phyloP scores from a whole-genome alignment of 306 rosid genomes.

The Ammopiptanthus mongolicus region DNA sequence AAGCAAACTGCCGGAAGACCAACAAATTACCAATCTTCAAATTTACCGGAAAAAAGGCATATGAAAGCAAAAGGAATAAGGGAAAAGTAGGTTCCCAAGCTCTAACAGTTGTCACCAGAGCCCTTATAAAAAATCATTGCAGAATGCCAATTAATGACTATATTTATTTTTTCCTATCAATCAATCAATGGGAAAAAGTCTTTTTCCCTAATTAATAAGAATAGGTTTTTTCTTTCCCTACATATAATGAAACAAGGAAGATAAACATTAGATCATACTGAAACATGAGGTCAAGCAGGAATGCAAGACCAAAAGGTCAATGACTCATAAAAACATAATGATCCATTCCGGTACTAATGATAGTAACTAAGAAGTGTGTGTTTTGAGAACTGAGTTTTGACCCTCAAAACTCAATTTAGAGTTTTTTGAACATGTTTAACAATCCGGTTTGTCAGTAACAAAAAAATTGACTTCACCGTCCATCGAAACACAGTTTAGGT shows the following conservation, averaged over 20 bases:
- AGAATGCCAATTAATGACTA: neutral
- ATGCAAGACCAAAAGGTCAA: neutral
- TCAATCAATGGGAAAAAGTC: neutral
- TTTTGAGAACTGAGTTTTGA: too few species aligned
- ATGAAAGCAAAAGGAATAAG: neutral
- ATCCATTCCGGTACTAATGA: neutral
- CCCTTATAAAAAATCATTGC: neutral
- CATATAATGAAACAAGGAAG: neutral
- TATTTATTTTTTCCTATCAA: neutral
- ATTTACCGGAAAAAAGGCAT: neutral
- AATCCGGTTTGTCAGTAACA: too few species aligned
- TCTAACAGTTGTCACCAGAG: neutral
- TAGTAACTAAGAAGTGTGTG: neutral
- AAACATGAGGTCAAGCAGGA: constrained; percentile 1
- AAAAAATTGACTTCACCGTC: too few species aligned
- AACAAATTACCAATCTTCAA: neutral
- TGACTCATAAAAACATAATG: neutral
- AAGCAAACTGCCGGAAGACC: neutral
- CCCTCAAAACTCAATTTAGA: too few species aligned
- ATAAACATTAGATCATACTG: neutral
- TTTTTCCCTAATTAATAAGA: neutral
- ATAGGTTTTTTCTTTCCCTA: neutral
- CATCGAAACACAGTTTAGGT: too few species aligned
- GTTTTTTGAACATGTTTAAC: too few species aligned
- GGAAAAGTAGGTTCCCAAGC: neutral